Evolutionary conservation across 73 alveolate genomes (phyloP).

Genomic region (Symbiodinium natans): DNA sequence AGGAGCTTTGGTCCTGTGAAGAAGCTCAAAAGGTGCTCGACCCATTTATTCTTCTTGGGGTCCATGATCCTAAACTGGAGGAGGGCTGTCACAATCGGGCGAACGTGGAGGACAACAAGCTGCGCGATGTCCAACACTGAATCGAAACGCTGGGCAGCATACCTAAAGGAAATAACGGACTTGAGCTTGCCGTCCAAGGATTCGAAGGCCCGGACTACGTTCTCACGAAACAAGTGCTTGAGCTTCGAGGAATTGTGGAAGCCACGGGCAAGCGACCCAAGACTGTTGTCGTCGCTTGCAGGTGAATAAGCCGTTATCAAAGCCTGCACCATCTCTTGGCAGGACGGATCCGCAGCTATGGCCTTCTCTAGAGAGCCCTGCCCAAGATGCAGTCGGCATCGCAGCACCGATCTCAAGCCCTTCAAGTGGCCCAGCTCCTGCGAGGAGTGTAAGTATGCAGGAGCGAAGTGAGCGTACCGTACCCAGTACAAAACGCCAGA

Average conservation of each 20-base stretch:
- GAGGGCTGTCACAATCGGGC: neutral
- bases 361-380: constrained; percentile 14
- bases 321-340: constrained; percentile 9
- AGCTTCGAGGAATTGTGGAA: neutral
- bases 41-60: neutral
- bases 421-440: neutral
- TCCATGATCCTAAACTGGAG: too few species aligned
- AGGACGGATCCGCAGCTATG: neutral
- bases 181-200: neutral
- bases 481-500: too few species aligned
- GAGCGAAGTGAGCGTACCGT: too few species aligned
- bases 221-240: neutral
- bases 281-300: neutral
- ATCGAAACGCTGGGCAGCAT: constrained; percentile 26
- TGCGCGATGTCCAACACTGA: neutral
- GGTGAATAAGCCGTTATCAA: neutral
- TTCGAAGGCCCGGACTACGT: neutral
- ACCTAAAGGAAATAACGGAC: neutral
- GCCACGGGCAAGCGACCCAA: constrained; percentile 27
- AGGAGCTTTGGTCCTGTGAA: neutral
- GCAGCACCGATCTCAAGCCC: constrained; percentile 28
- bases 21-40: neutral
- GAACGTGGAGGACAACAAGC: neutral
- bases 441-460: too few species aligned
- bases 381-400: constrained; percentile 16